Percentiles rank a stretch among this genome's conserved stretches.
Evolutionary conservation across 257 asterid genomes (phyloP).

Genomic region (Plantago major): DNA sequence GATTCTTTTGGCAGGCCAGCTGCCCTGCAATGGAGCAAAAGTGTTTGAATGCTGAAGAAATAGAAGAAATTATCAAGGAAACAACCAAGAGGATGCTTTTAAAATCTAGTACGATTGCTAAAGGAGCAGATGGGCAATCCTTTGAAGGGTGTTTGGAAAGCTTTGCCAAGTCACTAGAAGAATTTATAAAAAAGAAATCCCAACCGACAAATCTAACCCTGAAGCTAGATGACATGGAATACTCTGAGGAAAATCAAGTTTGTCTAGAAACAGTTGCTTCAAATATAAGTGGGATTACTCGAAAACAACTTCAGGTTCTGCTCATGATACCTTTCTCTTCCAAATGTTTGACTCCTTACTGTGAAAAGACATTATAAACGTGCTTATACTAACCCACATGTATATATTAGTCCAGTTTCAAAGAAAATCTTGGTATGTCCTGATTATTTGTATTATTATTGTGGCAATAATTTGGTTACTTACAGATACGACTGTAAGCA

Average conservation of each 20-base stretch:
- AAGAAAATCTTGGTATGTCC: too few species aligned
- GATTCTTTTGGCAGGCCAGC: conserved; percentile 62
- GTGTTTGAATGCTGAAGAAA: conserved; percentile 48
- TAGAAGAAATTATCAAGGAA: conserved; percentile 22
- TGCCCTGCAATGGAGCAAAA: conserved; percentile 69
- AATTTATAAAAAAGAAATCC: conserved; percentile 43
- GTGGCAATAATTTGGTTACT: too few species aligned
- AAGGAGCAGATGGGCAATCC: conserved; percentile 43
- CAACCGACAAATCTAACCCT: conserved; percentile 31
- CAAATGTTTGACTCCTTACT: background rate
- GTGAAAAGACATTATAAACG: too few species aligned
- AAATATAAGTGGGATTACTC: conserved; percentile 67
- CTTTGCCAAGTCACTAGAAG: conserved; percentile 52
- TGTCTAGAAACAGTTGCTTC: conserved; percentile 45
- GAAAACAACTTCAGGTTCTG: conserved; percentile 67
- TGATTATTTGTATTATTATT: background rate
- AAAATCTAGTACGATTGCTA: conserved; percentile 35
- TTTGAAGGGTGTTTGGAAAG: conserved; percentile 60
- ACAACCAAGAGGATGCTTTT: conserved; percentile 44
- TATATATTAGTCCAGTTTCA: background rate
- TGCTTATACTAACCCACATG: background rate
- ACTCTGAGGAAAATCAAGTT: conserved; percentile 32
- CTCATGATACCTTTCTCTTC: background rate
- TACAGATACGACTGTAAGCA: too few species aligned
- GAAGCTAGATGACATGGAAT: conserved; percentile 31